phyloP scores from a whole-genome alignment of 2,329 filamentous ascomycete species.

The Fusarium fujikuroi region DNA sequence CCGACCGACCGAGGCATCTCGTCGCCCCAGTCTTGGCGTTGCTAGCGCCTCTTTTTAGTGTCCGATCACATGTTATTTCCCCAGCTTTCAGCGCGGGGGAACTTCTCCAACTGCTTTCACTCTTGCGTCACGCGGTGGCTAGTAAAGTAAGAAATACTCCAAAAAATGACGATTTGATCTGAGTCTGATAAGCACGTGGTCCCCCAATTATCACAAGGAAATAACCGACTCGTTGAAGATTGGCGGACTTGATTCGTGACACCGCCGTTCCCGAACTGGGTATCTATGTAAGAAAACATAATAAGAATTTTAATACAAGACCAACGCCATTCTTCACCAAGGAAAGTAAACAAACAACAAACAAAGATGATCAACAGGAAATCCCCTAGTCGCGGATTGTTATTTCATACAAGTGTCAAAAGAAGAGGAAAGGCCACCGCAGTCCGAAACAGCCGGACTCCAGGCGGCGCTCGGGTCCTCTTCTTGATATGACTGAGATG shows the following conservation, averaged over 20 bases:
- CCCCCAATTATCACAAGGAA: conserved; percentile 34
- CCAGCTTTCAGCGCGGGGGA: conserved; percentile 42
- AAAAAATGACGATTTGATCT: conserved; percentile 18
- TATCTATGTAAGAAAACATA: conserved; percentile 6
- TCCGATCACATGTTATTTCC: conserved; percentile 47
- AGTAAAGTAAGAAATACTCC: conserved; percentile 14
- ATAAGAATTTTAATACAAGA: background rate
- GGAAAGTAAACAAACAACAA: background rate
- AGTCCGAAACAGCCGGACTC: conserved; percentile 29
- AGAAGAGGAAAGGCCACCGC: conserved; percentile 9
- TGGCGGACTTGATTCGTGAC: conserved; percentile 13
- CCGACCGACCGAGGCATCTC: conserved; percentile 48
- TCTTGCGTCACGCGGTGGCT: conserved; percentile 37
- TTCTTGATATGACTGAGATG: conserved; percentile 29
- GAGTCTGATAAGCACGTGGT: conserved; percentile 24
- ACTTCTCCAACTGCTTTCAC: conserved; percentile 13
- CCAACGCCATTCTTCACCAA: background rate
- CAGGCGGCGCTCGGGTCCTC: conserved; percentile 11
- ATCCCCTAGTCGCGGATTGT: background rate
- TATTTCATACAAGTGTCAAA: conserved; percentile 26
- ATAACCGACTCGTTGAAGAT: background rate
- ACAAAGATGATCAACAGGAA: background rate
- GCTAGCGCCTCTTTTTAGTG: conserved; percentile 38
- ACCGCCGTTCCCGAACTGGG: conserved; percentile 2
- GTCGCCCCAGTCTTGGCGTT: conserved; percentile 38